Evolutionary conservation across 1,139 yeast species (phyloP).

Genomic region (Geotrichum australiense): DNA sequence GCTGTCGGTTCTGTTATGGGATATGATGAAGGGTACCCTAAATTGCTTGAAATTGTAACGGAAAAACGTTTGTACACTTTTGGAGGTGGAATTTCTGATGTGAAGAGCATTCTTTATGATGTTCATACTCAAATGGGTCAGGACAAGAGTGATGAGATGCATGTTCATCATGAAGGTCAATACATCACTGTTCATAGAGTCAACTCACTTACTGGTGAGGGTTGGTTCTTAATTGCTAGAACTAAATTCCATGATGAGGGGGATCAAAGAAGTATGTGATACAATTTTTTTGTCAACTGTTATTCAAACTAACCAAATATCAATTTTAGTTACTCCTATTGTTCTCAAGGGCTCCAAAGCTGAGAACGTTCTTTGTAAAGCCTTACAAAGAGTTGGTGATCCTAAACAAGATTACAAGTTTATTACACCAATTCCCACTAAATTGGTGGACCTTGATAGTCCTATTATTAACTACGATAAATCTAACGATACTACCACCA

Average conservation of each 20-base stretch:
- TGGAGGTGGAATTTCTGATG: conserved; percentile 64
- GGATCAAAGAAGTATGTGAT: conserved; percentile 29
- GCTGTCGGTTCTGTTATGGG: conserved; percentile 96
- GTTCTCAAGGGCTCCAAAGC: conserved; percentile 61
- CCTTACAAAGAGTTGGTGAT: conserved; percentile 43
- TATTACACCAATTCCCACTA: conserved; percentile 58
- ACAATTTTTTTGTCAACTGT: neutral
- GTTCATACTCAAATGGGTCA: conserved; percentile 65
- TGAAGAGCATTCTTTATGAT: conserved; percentile 51
- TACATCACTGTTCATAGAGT: conserved; percentile 85
- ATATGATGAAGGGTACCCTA: conserved; percentile 86
- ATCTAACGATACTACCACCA: conserved; percentile 40
- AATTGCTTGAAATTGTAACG: conserved; percentile 69
- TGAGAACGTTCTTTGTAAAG: conserved; percentile 51
- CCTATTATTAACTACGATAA: conserved; percentile 43
- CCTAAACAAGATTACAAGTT: conserved; percentile 32
- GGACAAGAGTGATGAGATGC: conserved; percentile 77
- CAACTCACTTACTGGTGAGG: conserved; percentile 77
- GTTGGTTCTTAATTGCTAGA: conserved; percentile 84
- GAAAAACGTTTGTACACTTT: conserved; percentile 63
- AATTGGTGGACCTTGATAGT: conserved; percentile 46
- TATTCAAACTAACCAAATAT: conserved; percentile 28
- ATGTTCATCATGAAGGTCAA: conserved; percentile 90
- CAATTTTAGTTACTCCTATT: conserved; percentile 54
- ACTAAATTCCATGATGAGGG: conserved; percentile 52